Conservation (phyloP, 129 eudicot genomes). For the Logfia minima region DNA sequence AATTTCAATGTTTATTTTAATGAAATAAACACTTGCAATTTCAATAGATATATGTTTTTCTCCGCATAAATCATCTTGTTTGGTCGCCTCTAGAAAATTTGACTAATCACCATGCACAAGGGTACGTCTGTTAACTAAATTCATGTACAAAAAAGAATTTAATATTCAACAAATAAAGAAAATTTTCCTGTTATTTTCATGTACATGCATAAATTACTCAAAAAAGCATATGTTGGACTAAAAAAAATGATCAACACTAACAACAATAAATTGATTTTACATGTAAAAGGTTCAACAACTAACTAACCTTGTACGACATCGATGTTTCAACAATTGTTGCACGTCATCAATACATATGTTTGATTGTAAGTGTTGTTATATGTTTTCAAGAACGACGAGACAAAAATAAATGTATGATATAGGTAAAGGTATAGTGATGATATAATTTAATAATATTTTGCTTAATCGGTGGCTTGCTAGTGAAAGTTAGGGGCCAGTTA, state of each 20-base stretch:
- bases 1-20: no score
- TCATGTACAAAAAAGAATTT: neutral
- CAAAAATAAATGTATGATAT: neutral
- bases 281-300: neutral
- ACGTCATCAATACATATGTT: neutral
- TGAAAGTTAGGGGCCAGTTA: no score
- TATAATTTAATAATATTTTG: no score
- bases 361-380: neutral
- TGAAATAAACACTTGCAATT: no score
- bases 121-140: neutral
- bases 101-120: neutral
- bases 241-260: neutral
- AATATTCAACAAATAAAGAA: neutral
- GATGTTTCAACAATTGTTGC: neutral
- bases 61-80: neutral
- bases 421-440: no score
- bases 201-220: neutral
- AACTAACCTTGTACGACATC: neutral
- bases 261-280: constrained; percentile 5
- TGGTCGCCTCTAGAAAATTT: neutral
- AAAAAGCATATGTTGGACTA: neutral
- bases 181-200: neutral
- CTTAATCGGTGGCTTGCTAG: no score
- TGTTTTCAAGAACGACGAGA: neutral
- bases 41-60: no score